Percentiles rank a stretch among this genome's conserved stretches.
Conservation (phyloP, 306 rosid species). For the Biancaea sappan region DNA sequence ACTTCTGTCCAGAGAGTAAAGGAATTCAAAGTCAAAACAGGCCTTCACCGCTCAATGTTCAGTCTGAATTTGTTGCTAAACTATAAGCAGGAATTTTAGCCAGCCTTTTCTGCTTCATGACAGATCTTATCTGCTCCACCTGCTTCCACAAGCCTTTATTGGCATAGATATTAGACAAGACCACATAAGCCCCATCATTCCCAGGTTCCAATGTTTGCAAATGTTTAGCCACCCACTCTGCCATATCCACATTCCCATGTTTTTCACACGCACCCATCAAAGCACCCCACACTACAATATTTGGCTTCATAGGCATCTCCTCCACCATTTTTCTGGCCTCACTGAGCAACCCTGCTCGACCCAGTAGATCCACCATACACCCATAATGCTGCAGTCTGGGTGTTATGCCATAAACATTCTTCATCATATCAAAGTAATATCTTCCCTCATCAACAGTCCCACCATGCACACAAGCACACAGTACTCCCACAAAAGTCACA, state of each 20-base stretch:
- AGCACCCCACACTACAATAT: slow-evolving; percentile 71
- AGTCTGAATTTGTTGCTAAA: slow-evolving; percentile 51
- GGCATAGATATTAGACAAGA: slow-evolving; percentile 75
- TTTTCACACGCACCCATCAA: slow-evolving; percentile 87
- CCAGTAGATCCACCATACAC: slow-evolving; percentile 79
- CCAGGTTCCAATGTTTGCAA: slow-evolving; percentile 73
- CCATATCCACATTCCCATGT: slow-evolving; percentile 71
- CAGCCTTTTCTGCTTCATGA: slow-evolving; percentile 56
- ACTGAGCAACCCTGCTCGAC: slow-evolving; percentile 70
- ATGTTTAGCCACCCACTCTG: slow-evolving; percentile 80
- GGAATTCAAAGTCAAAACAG: not conserved
- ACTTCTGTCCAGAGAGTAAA: not conserved
- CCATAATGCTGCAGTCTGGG: slow-evolving; percentile 76
- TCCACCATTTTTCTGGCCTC: slow-evolving; percentile 70
- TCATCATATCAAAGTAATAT: slow-evolving; percentile 68
- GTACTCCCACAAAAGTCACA: slow-evolving; percentile 72
- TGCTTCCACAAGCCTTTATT: slow-evolving; percentile 70
- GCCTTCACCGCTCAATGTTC: not conserved
- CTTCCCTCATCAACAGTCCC: slow-evolving; percentile 71
- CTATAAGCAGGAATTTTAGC: slow-evolving; percentile 76
- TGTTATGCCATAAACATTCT: slow-evolving; percentile 50
- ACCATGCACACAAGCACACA: slow-evolving; percentile 81
- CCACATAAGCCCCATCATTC: slow-evolving; percentile 75
- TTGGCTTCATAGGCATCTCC: slow-evolving; percentile 81
- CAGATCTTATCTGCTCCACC: slow-evolving; percentile 59